Base-by-base conservation (phyloP, 208 protist genomes). In the Leishmania gerbilli region DNA sequence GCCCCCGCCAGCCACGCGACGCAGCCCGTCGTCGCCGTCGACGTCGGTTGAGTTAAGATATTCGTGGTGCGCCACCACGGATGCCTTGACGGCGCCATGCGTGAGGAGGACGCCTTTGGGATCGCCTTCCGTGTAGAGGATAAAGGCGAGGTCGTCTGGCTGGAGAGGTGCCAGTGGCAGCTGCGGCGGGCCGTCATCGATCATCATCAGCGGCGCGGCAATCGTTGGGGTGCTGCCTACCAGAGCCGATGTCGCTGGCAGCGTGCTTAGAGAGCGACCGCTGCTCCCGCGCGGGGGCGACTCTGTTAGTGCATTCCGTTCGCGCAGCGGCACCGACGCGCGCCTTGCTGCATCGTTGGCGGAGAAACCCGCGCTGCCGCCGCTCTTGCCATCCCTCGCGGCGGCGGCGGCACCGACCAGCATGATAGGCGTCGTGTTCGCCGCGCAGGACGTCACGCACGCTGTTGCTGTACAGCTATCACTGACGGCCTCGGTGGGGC, bases 81-180 rank as follows among this genome's bases (percentile, higher is more conserved):
- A 90, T 2, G 88, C 90, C 37, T 79, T 76, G 51, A 93, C 53
- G 31, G 88, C 90, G 34, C 88, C 92, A 78, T 98, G 93, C 37
- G 89, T 94, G 64, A 97, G 89, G 71, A 96, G 82, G 49, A 97
- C 94, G 45, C 95, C 96, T 60, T 95, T 95, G 8, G 92, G 86
- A 60, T 93, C 88, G 1, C 95, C 95, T 15, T 89, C 86, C 0
- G 95, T 96, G 89, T 98, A 98, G 79, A 95, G 81, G 60, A 97
- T 92, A 17, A 95, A 65, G 17, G 88, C 92, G 55, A 93, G 68
- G 71, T 89, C 89, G 19, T 89, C 86, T 17, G 87, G 64, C 17
- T 86, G 86, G 21, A 90, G 76, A 13, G 86, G 80, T 2, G 77
- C 77, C 40, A 84, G 81, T 58, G 76, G 72, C 24, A 58, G 72